Conservation (phyloP, 1,284 basidiomycete species). For the Tilletia setariae region DNA sequence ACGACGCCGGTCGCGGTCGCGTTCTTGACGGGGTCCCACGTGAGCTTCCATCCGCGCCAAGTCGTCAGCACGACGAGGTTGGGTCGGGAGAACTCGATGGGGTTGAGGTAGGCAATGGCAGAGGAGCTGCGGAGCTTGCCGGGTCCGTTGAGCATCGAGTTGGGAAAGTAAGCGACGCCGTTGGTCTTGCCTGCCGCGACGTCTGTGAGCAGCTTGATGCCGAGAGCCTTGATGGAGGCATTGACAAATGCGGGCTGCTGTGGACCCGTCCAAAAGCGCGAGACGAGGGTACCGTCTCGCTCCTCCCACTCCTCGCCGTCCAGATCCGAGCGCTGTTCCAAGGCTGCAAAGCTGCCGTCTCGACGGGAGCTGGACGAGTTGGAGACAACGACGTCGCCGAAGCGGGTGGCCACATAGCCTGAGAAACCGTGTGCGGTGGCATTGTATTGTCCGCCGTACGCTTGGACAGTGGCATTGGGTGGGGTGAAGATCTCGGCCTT, state of each 20-base stretch:
- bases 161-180: constrained; percentile 62
- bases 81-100: constrained; percentile 57
- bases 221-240: constrained; percentile 60
- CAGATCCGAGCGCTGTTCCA: too few species aligned
- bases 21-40: constrained; percentile 28
- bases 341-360: constrained; percentile 27
- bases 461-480: constrained; percentile 59
- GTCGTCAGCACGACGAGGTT: constrained; percentile 64
- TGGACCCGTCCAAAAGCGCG: constrained; percentile 63
- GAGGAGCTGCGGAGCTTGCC: constrained; percentile 56
- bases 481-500: constrained; percentile 64
- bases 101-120: constrained; percentile 58
- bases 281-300: too few species aligned
- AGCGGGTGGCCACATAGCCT: not conserved
- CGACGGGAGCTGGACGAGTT: not conserved
- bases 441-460: constrained; percentile 60
- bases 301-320: too few species aligned
- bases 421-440: constrained; percentile 58
- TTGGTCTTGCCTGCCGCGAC: constrained; percentile 63
- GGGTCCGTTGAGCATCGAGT: constrained; percentile 33
- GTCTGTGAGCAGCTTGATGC: constrained; percentile 60
- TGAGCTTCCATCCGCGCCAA: constrained; percentile 51
- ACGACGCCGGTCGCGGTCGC: constrained; percentile 34
- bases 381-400: not conserved
- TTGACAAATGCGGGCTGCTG: constrained; percentile 61